Percentiles rank a stretch among this genome's conserved stretches.
Evolutionary conservation across 768 basidiomycete genomes (phyloP).

Genomic region (Rhodosporidiobolus sp.): DNA sequence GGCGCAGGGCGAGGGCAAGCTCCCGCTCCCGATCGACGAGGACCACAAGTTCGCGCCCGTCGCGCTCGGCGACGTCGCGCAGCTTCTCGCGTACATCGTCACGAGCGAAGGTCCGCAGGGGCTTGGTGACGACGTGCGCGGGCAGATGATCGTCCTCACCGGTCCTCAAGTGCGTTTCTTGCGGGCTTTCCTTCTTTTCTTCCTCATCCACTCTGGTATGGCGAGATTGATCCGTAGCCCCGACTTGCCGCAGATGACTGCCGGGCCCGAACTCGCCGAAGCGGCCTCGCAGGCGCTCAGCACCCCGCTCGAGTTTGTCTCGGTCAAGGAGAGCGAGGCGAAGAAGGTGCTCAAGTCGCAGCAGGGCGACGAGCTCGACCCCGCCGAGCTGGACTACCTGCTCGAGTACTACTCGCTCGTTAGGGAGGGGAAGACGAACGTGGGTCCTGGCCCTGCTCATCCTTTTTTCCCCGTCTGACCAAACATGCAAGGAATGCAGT

Average conservation of each 20-base stretch:
- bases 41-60: slow-evolving; percentile 23
- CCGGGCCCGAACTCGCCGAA: slow-evolving; percentile 21
- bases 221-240: not conserved
- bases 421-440: slow-evolving; percentile 16
- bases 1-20: slow-evolving; percentile 16
- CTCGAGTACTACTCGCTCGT: slow-evolving; percentile 18
- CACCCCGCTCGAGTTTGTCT: slow-evolving; percentile 5
- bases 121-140: slow-evolving; percentile 13
- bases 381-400: not conserved
- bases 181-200: too few species aligned
- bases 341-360: not conserved
- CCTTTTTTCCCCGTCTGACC: not conserved
- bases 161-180: not conserved
- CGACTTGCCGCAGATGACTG: not conserved
- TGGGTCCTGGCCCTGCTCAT: not conserved
- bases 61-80: slow-evolving; percentile 17
- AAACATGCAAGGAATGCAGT: too few species aligned
- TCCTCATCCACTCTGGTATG: too few species aligned
- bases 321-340: slow-evolving; percentile 10
- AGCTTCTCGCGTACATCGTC: slow-evolving; percentile 15
- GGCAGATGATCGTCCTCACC: slow-evolving; percentile 9
- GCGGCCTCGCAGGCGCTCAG: slow-evolving; percentile 10
- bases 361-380: slow-evolving; percentile 6
- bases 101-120: slow-evolving; percentile 4
- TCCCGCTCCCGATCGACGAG: slow-evolving; percentile 12